Percentiles rank a stretch among this genome's conserved stretches.
Conservation (phyloP, 2,329 filamentous ascomycete species). For the Hypomyces perniciosus region DNA sequence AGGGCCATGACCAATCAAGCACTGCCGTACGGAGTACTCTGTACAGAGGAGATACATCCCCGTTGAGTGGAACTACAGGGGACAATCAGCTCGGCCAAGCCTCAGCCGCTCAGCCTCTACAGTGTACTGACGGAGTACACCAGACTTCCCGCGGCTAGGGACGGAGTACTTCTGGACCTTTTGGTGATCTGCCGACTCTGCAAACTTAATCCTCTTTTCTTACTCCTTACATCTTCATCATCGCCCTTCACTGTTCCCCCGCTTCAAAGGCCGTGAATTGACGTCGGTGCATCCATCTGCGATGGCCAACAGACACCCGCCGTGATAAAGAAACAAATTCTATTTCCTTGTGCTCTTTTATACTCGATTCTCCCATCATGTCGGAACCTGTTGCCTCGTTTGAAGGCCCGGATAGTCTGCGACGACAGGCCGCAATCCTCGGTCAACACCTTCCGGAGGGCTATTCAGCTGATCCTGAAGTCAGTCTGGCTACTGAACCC, state of each 20-base stretch:
- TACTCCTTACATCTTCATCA: not conserved
- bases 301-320: not conserved
- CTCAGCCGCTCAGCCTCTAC: too few species aligned
- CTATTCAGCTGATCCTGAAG: conserved; percentile 35
- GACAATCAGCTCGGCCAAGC: too few species aligned
- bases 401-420: conserved; percentile 22
- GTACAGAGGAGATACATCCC: not conserved
- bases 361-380: conserved; percentile 7
- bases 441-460: conserved; percentile 34
- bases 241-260: not conserved
- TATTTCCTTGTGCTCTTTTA: conserved; percentile 1
- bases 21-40: not conserved
- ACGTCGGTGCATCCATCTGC: too few species aligned
- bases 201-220: not conserved
- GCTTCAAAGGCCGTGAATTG: too few species aligned
- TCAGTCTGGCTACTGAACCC: conserved; percentile 22
- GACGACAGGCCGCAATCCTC: conserved; percentile 31
- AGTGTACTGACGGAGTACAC: too few species aligned
- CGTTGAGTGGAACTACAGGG: too few species aligned
- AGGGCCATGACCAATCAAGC: too few species aligned
- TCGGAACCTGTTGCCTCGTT: conserved; percentile 23
- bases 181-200: not conserved
- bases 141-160: too few species aligned
- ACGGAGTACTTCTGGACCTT: too few species aligned
- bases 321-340: not conserved